Base-by-base conservation (phyloP, 2,329 filamentous ascomycete genomes). In the Laburnicola sp. region DNA sequence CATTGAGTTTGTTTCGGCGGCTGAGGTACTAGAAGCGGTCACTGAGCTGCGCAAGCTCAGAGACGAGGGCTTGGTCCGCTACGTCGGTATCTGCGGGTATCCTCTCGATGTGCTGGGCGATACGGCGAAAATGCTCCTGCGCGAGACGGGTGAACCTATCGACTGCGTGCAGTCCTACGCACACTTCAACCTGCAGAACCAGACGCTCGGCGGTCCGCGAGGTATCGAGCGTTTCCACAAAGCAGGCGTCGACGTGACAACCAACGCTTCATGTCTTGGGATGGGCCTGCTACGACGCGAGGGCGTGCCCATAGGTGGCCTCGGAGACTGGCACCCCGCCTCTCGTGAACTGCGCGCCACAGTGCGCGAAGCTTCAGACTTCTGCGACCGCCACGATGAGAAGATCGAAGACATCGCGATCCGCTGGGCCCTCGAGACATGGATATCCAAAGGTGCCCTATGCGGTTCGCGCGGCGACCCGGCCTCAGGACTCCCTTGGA, bases 31-130 rank as follows among this genome's bases (percentile, higher is more conserved):
- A 25, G 72, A 71, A 44, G 80, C 80, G 0, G 71, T 82, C 6
- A 76, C 72, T 2, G 91, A 94, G 70, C 78, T 97, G 56, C 84
- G 92, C 25, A 78, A 85, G 3, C 84, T 97, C 52, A 82, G 91
- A 27, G 87, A 91, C 66, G 80, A 78, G 46, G 87, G 88, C 2
- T 76, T 85, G 0, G 74, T 97, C 21, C 84, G 85, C 49, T 96
- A 96, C 65, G 82, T 97, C 27, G 94, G 94, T 28, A 96, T 97
- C 67, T 94, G 88, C 22, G 93, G 92, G 3, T 97, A 96, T 60
- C 93, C 93, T 0, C 82, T 96, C 2, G 79, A 84, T 6, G 79
- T 86, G 3, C 82, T 97, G 1, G 87, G 83, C 65, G 81, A 82
- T 10, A 80, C 96, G 10, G 88, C 92, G 1, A 88, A 92, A 69